These are phyloP conservation scores for Phaseolus lunatus DNA, from an alignment of 306 rosid species.

Conservation along the genomic window DNA sequence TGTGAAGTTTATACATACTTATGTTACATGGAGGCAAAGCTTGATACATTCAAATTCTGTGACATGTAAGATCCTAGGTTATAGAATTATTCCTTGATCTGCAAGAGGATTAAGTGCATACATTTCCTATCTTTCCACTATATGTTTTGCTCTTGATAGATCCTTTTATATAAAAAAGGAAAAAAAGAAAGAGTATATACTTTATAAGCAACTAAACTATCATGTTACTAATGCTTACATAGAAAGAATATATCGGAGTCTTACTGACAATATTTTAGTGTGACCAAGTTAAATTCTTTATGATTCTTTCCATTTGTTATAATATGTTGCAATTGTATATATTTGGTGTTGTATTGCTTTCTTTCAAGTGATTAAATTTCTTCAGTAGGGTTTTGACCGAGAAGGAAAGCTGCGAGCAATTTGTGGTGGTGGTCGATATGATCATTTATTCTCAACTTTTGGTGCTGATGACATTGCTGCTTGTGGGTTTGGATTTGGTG, in stretches of 20 bases:
- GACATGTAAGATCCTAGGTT: slow-evolving; percentile 30
- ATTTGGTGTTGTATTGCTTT: slow-evolving; percentile 32
- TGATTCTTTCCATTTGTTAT: slow-evolving; percentile 28
- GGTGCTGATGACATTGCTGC: slow-evolving; percentile 94
- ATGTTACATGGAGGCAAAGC: slow-evolving; percentile 24
- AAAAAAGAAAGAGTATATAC: not conserved
- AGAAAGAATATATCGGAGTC: not conserved
- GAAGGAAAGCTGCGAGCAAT: slow-evolving; percentile 96
- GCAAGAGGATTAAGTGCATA: slow-evolving; percentile 29
- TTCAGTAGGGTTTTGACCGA: slow-evolving; percentile 85
- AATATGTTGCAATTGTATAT: slow-evolving; percentile 30
- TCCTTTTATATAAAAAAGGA: slow-evolving; percentile 2
- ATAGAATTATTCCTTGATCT: slow-evolving; percentile 32
- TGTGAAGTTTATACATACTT: slow-evolving; percentile 18
- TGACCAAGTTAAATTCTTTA: slow-evolving; percentile 31
- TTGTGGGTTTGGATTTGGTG: slow-evolving; percentile 98
- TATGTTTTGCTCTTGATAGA: slow-evolving; percentile 3
- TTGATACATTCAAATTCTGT: slow-evolving; percentile 33
- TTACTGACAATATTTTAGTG: slow-evolving; percentile 29
- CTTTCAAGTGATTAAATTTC: slow-evolving; percentile 39
- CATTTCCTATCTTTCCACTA: not conserved
- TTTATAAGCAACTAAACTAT: slow-evolving; percentile 11
- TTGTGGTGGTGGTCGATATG: slow-evolving; percentile 98
- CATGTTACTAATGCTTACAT: slow-evolving; percentile 30
- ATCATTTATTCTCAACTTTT: slow-evolving; percentile 85